A percentile compares a stretch with the other conserved stretches of the same genome.
These are phyloP conservation scores for Claviceps cyperi DNA, from an alignment of 2,329 filamentous ascomycete species.

Conservation along the genomic window DNA sequence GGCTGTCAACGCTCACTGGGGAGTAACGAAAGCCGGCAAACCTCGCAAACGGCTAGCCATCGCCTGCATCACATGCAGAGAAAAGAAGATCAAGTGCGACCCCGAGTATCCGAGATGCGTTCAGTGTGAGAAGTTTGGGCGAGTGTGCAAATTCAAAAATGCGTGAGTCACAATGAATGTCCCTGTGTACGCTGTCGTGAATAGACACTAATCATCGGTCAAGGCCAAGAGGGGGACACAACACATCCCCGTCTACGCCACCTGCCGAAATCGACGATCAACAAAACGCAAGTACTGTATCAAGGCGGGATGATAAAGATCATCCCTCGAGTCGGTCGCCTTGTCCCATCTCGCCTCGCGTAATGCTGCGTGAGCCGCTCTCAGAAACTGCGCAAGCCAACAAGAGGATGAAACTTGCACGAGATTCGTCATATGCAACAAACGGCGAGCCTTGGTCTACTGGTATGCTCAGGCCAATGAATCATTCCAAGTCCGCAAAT, in stretches of 20 bases:
- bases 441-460: conserved; percentile 17
- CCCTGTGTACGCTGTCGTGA: not conserved
- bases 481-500: conserved; percentile 22
- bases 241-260: conserved; percentile 38
- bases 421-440: conserved; percentile 29
- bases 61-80: conserved; percentile 82
- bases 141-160: conserved; percentile 72
- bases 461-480: conserved; percentile 18
- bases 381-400: conserved; percentile 28
- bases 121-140: conserved; percentile 83
- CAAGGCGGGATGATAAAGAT: conserved; percentile 18
- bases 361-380: conserved; percentile 18
- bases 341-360: conserved; percentile 33
- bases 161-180: conserved; percentile 50
- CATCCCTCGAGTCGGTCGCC: conserved; percentile 29
- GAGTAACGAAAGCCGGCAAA: conserved; percentile 86
- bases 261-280: conserved; percentile 34
- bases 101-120: conserved; percentile 76
- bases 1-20: conserved; percentile 80
- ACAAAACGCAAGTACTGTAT: conserved; percentile 14
- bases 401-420: conserved; percentile 35
- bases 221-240: conserved; percentile 44
- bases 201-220: conserved; percentile 3
- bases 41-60: conserved; percentile 82
- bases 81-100: conserved; percentile 97